Conservation (phyloP, 2,329 filamentous ascomycete genomes). For the Paecilomyces sp. region DNA sequence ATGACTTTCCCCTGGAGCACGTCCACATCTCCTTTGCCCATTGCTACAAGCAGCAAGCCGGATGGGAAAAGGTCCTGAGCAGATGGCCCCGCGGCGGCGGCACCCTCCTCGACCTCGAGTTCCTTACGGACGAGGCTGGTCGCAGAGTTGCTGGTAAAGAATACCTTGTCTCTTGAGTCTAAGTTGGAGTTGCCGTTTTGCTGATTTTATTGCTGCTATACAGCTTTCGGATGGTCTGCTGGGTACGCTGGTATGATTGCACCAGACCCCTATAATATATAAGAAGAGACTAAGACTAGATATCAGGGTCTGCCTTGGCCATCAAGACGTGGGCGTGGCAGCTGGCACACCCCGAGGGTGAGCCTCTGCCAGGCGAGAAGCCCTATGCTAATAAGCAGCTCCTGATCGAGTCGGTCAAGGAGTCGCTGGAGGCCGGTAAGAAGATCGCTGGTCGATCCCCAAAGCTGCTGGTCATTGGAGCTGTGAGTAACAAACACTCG, state of each 20-base stretch:
- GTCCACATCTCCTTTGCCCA: conserved; percentile 66
- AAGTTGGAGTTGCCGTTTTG: not conserved
- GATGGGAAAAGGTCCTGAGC: conserved; percentile 72
- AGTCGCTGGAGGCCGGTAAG: conserved; percentile 58
- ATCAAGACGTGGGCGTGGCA: conserved; percentile 81
- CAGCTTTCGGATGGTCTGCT: conserved; percentile 56
- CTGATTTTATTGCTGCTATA: conserved; percentile 1
- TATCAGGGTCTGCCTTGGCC: conserved; percentile 58
- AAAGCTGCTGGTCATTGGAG: conserved; percentile 76
- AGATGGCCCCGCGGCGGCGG: conserved; percentile 72
- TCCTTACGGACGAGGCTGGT: conserved; percentile 66
- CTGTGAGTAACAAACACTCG: conserved; percentile 30
- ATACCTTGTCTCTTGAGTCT: not conserved
- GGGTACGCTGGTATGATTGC: conserved; percentile 55
- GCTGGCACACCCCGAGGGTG: conserved; percentile 58
- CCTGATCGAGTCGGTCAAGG: conserved; percentile 67
- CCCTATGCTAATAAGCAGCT: conserved; percentile 61
- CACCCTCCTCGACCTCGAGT: conserved; percentile 78
- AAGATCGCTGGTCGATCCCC: conserved; percentile 62
- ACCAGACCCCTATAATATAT: not conserved
- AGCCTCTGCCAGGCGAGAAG: conserved; percentile 56
- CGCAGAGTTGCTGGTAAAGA: conserved; percentile 42
- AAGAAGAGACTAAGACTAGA: conserved; percentile 6
- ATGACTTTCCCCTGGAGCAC: conserved; percentile 64
- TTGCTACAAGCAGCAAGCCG: conserved; percentile 69